Evolutionary conservation across 2,329 filamentous ascomycete species (phyloP).

Genomic region (Sporothrix euskadiensis): DNA sequence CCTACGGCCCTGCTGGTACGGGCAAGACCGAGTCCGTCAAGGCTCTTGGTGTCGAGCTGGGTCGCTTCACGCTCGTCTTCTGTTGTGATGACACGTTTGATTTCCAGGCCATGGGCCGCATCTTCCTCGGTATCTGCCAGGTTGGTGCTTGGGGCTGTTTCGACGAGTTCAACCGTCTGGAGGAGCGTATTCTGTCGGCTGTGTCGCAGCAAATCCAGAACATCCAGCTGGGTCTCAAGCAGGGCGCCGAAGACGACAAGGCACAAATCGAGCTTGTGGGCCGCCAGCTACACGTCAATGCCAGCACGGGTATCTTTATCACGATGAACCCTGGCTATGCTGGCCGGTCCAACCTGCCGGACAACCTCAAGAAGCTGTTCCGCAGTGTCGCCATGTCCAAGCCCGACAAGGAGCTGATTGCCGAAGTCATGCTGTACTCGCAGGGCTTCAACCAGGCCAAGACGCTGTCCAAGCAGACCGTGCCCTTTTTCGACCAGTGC

Average conservation of each 20-base stretch:
- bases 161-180: slow-evolving; percentile 98
- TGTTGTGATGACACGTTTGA: slow-evolving; percentile 99
- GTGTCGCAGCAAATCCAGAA: slow-evolving; percentile 99
- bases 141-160: slow-evolving; percentile 99
- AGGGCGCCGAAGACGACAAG: slow-evolving; percentile 76
- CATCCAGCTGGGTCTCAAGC: slow-evolving; percentile 92
- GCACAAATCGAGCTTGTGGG: slow-evolving; percentile 93
- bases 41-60: slow-evolving; percentile 91
- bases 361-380: slow-evolving; percentile 99
- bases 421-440: slow-evolving; percentile 99
- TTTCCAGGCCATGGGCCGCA: slow-evolving; percentile 99
- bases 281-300: slow-evolving; percentile 83
- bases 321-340: slow-evolving; percentile 99
- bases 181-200: slow-evolving; percentile 94
- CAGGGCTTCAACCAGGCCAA: slow-evolving; percentile 98
- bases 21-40: slow-evolving; percentile 99
- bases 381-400: slow-evolving; percentile 99
- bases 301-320: slow-evolving; percentile 97
- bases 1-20: slow-evolving; percentile 95
- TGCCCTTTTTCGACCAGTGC: slow-evolving; percentile 97
- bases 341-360: slow-evolving; percentile 93
- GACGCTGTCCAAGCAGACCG: slow-evolving; percentile 86
- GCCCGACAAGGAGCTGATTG: slow-evolving; percentile 98
- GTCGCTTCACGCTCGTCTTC: slow-evolving; percentile 96
- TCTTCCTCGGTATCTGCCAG: slow-evolving; percentile 98